Percentiles rank a stretch among this genome's conserved stretches.
phyloP scores from a whole-genome alignment of 306 rosid species.

The Lablab purpureus region DNA sequence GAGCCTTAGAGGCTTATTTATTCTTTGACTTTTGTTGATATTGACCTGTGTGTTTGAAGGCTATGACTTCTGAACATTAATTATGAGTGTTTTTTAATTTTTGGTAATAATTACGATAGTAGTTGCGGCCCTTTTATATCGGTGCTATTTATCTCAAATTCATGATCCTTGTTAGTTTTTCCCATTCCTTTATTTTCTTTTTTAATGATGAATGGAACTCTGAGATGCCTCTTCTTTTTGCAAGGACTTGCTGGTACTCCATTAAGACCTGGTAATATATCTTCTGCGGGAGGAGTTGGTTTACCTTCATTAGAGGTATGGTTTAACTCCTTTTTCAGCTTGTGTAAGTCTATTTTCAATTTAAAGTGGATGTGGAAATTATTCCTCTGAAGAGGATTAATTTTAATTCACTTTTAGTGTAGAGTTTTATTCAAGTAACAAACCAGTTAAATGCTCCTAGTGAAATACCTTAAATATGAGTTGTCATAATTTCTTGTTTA shows the following conservation, averaged over 20 bases:
- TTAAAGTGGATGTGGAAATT: constrained; percentile 3
- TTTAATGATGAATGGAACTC: constrained; percentile 41
- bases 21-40: not conserved
- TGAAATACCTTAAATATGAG: not conserved
- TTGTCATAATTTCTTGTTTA: not conserved
- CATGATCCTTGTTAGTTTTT: constrained; percentile 12
- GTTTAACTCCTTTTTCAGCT: constrained; percentile 24
- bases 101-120: not conserved
- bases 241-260: constrained; percentile 73
- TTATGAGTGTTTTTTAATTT: not conserved
- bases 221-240: constrained; percentile 51
- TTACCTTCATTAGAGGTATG: constrained; percentile 86
- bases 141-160: constrained; percentile 7
- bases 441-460: not conserved
- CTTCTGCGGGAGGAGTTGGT: constrained; percentile 65
- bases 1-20: not conserved
- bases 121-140: not conserved
- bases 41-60: not conserved
- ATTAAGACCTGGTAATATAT: constrained; percentile 61
- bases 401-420: not conserved
- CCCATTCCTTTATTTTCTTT: constrained; percentile 35
- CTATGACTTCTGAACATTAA: not conserved
- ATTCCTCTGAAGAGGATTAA: constrained; percentile 27
- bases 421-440: not conserved
- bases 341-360: constrained; percentile 19